These are phyloP conservation scores for Solanum chiquidenum DNA, from an alignment of 257 asterid species.

Conservation along the genomic window DNA sequence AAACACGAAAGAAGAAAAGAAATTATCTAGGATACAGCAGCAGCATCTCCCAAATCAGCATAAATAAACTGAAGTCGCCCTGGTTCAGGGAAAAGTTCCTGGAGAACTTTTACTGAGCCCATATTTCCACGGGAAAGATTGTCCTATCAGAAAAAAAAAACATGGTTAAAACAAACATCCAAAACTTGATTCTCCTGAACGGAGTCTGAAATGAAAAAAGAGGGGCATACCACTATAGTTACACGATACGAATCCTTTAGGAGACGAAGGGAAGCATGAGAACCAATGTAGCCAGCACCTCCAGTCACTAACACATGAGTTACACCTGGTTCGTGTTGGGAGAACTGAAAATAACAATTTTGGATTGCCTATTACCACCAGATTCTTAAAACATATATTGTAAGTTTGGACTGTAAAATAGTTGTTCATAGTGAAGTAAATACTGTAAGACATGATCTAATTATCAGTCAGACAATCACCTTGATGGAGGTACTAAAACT, in stretches of 20 bases:
- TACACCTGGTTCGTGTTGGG: constrained; percentile 63
- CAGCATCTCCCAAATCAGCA: constrained; percentile 69
- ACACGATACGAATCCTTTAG: constrained; percentile 70
- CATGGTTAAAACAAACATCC: not conserved
- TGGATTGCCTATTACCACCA: not conserved
- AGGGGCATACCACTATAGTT: constrained; percentile 56
- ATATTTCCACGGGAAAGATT: constrained; percentile 80
- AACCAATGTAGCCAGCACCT: constrained; percentile 90
- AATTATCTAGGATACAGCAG: constrained; percentile 34
- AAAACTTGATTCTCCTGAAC: not conserved
- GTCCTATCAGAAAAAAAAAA: constrained; percentile 26
- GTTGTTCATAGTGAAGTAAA: not conserved
- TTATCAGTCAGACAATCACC: constrained; percentile 21
- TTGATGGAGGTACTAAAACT: constrained; percentile 25
- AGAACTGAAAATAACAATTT: constrained; percentile 33
- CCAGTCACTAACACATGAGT: constrained; percentile 86
- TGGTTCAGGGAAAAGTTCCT: constrained; percentile 60
- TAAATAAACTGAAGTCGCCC: constrained; percentile 73
- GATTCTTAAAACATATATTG: not conserved
- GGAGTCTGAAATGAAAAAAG: not conserved
- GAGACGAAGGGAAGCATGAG: constrained; percentile 81
- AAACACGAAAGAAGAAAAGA: not conserved
- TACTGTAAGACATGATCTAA: not conserved
- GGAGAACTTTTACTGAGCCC: constrained; percentile 72
- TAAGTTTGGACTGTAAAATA: not conserved